Percentiles rank a stretch among this genome's conserved stretches.
These are phyloP conservation scores for button mushroom (Agaricus bisporus) DNA, from an alignment of 768 basidiomycete species.

Conservation along the genomic window DNA sequence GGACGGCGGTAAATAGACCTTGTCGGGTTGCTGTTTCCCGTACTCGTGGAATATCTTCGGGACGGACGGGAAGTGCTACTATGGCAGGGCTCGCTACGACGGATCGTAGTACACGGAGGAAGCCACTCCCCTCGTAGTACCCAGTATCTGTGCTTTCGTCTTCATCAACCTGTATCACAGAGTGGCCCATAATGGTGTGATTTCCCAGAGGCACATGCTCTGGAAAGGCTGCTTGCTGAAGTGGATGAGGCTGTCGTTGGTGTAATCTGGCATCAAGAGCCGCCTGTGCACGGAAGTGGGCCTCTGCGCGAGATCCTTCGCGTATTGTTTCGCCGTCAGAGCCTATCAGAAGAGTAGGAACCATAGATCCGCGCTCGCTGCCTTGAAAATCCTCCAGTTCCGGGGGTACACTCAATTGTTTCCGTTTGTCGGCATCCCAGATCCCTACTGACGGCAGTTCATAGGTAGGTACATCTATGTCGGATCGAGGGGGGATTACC, in stretches of 20 bases:
- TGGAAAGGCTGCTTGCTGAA: neutral
- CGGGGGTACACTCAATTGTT: neutral
- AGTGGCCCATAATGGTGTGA: neutral
- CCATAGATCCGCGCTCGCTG: neutral
- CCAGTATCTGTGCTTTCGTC: neutral
- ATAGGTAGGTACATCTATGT: neutral
- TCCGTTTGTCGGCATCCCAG: conserved; percentile 1
- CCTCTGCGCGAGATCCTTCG: conserved; percentile 9
- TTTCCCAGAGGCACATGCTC: neutral
- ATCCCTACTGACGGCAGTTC: conserved; percentile 2
- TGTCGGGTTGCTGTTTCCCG: conserved; percentile 7
- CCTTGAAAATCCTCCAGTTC: neutral
- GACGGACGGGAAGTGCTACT: conserved; percentile 1
- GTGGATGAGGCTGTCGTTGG: neutral
- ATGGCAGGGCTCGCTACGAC: conserved; percentile 2
- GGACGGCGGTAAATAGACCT: conserved; percentile 4
- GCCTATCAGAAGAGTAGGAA: conserved; percentile 5
- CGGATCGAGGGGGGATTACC: neutral
- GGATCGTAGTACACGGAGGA: conserved; percentile 6
- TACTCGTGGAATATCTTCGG: conserved; percentile 6
- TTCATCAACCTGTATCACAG: neutral
- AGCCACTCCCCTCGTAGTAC: neutral
- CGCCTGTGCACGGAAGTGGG: conserved; percentile 1
- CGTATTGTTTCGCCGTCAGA: conserved; percentile 8
- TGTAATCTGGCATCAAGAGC: neutral